These are phyloP conservation scores for Diaporthe australafricana DNA, from an alignment of 2,329 filamentous ascomycete species.

Conservation along the genomic window DNA sequence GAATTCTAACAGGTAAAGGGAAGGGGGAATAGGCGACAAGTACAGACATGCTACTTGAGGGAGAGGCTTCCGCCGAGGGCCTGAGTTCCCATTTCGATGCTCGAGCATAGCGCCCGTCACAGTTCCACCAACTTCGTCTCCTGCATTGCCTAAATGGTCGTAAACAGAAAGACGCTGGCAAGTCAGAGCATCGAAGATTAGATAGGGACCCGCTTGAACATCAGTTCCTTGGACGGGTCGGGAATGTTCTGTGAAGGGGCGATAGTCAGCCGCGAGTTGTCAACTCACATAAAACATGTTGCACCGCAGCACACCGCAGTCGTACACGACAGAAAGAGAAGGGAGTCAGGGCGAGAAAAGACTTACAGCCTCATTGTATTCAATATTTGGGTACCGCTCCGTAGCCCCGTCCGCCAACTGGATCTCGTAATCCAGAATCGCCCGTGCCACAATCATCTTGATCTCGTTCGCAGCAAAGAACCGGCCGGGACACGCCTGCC, in stretches of 20 bases:
- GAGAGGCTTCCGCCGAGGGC: not conserved
- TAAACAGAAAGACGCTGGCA: not conserved
- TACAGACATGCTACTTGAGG: not conserved
- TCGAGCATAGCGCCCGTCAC: not conserved
- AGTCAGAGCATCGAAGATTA: not conserved
- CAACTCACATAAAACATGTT: not conserved
- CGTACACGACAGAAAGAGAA: not conserved
- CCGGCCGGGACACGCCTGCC: slow-evolving; percentile 53
- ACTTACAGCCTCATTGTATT: slow-evolving; percentile 34
- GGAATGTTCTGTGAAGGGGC: slow-evolving; percentile 38
- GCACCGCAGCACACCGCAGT: not conserved
- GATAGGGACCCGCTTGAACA: slow-evolving; percentile 40
- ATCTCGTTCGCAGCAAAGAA: slow-evolving; percentile 53
- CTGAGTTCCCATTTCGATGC: not conserved
- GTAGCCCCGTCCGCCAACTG: slow-evolving; percentile 40
- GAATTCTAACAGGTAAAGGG: not conserved
- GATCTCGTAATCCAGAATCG: slow-evolving; percentile 47
- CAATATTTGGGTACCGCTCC: slow-evolving; percentile 44
- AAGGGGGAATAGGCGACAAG: not conserved
- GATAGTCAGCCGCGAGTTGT: not conserved
- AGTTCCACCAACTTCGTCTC: not conserved
- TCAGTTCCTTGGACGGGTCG: slow-evolving; percentile 41
- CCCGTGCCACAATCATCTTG: slow-evolving; percentile 50
- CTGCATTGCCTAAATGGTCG: not conserved
- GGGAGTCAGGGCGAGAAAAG: not conserved